These are phyloP conservation scores for Neonectria hederae DNA, from an alignment of 2,329 filamentous ascomycete genomes.

Conservation along the genomic window DNA sequence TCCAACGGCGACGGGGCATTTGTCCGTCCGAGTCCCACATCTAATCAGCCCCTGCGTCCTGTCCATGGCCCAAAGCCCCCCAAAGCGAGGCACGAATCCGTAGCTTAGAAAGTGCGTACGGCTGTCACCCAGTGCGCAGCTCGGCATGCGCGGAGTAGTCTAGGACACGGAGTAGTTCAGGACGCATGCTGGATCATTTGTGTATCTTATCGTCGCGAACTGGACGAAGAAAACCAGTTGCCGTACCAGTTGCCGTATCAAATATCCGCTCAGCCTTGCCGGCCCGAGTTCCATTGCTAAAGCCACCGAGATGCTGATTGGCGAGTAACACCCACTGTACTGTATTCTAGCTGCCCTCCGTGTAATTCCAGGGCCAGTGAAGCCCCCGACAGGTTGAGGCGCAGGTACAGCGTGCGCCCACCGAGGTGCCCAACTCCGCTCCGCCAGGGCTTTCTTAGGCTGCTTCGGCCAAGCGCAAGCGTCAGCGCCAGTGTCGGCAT, in stretches of 20 bases:
- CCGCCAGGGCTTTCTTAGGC: slow-evolving; percentile 31
- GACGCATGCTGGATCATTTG: not conserved
- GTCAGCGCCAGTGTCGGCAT: slow-evolving; percentile 34
- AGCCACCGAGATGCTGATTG: not conserved
- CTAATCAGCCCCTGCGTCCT: slow-evolving; percentile 43
- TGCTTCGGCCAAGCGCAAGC: slow-evolving; percentile 30
- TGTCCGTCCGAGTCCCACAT: slow-evolving; percentile 35
- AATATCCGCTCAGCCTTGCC: not conserved
- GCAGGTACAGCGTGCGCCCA: too few relatives aligned
- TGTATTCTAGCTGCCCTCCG: slow-evolving; percentile 5
- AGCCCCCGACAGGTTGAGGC: slow-evolving; percentile 37
- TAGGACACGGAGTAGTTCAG: too few relatives aligned
- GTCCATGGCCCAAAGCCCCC: slow-evolving; percentile 24
- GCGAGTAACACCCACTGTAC: not conserved
- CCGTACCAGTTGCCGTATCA: not conserved
- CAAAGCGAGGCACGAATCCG: slow-evolving; percentile 11
- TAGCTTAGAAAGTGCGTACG: not conserved
- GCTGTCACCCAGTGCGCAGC: not conserved
- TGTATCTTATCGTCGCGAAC: not conserved
- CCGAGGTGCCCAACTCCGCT: slow-evolving; percentile 25
- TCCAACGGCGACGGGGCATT: slow-evolving; percentile 28
- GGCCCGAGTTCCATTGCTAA: not conserved
- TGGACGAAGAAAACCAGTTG: not conserved
- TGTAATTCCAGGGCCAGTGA: slow-evolving; percentile 24
- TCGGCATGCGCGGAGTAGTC: not conserved